Conservation (phyloP, 331 rosid species). For the Ulmus americana region DNA sequence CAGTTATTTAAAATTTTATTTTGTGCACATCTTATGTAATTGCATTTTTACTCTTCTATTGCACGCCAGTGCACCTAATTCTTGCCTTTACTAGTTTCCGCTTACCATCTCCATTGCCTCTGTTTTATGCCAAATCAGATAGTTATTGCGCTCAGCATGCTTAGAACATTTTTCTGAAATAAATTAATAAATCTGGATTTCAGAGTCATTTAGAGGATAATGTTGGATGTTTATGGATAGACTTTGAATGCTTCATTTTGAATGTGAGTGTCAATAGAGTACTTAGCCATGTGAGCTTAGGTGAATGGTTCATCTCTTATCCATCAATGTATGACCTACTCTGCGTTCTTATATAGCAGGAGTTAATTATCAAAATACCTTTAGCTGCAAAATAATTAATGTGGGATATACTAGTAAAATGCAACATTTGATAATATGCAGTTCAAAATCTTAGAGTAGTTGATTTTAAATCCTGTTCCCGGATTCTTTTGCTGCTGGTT, state of each 20-base stretch:
- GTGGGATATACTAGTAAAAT: constrained; percentile 1
- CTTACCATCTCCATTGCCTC: constrained; percentile 4
- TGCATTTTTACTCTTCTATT: background rate
- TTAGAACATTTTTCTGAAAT: background rate
- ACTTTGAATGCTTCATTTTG: background rate
- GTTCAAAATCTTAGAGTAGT: constrained; percentile 9
- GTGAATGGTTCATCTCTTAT: background rate
- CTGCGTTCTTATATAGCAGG: background rate
- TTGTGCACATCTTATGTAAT: constrained; percentile 8
- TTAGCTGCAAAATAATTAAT: background rate
- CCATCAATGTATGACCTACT: background rate
- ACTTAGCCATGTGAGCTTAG: background rate
- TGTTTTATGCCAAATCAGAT: constrained; percentile 21
- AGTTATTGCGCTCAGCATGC: background rate
- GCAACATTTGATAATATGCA: background rate
- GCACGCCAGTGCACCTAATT: background rate
- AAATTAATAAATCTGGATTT: background rate
- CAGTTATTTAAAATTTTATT: constrained; percentile 17
- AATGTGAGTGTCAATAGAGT: background rate
- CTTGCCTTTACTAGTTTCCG: constrained; percentile 2
- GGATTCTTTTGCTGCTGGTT: constrained; percentile 16
- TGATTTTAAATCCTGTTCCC: constrained; percentile 5
- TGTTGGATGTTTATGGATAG: background rate
- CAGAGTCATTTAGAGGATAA: constrained; percentile 5
- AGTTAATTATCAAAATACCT: background rate